Conservation (phyloP, 257 asterid species). For the Jacaranda mimosifolia region DNA sequence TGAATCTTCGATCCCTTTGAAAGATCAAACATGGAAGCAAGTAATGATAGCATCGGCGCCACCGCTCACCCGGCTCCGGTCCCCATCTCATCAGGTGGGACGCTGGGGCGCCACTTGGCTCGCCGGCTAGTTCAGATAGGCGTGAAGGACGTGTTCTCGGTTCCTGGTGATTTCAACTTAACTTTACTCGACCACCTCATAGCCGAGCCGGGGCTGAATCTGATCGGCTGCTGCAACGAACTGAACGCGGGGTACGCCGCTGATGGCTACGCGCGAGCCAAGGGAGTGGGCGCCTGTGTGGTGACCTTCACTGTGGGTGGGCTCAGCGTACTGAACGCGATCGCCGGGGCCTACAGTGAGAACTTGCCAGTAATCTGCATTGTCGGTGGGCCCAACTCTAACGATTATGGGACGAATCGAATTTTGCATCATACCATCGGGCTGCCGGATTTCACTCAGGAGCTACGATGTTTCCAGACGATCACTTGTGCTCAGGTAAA, state of each 20-base stretch:
- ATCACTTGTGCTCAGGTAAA: slow-evolving; percentile 73
- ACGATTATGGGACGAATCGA: slow-evolving; percentile 74
- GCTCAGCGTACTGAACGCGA: slow-evolving; percentile 76
- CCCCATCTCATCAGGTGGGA: slow-evolving; percentile 43
- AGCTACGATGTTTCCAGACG: slow-evolving; percentile 73
- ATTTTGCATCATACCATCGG: slow-evolving; percentile 78
- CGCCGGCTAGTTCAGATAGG: slow-evolving; percentile 78
- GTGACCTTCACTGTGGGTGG: slow-evolving; percentile 91
- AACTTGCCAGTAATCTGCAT: slow-evolving; percentile 80
- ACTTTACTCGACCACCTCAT: slow-evolving; percentile 68
- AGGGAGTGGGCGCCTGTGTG: slow-evolving; percentile 81
- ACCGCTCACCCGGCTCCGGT: slow-evolving; percentile 30
- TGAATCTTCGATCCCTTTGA: too few species aligned
- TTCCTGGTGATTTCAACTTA: slow-evolving; percentile 81
- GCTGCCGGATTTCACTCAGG: slow-evolving; percentile 80
- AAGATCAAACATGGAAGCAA: slow-evolving; percentile 43
- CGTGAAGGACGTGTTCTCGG: slow-evolving; percentile 72
- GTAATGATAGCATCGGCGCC: slow-evolving; percentile 17
- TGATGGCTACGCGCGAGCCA: slow-evolving; percentile 77
- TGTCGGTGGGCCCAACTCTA: slow-evolving; percentile 84
- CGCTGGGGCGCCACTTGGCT: slow-evolving; percentile 72
- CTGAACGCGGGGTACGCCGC: slow-evolving; percentile 87
- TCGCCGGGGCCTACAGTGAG: slow-evolving; percentile 88
- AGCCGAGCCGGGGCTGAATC: slow-evolving; percentile 71
- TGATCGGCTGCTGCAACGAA: slow-evolving; percentile 85